Percentiles rank a stretch among this genome's conserved stretches.
Conservation (phyloP, 2,329 filamentous ascomycete genomes). For the Chlorencoelia australis region DNA sequence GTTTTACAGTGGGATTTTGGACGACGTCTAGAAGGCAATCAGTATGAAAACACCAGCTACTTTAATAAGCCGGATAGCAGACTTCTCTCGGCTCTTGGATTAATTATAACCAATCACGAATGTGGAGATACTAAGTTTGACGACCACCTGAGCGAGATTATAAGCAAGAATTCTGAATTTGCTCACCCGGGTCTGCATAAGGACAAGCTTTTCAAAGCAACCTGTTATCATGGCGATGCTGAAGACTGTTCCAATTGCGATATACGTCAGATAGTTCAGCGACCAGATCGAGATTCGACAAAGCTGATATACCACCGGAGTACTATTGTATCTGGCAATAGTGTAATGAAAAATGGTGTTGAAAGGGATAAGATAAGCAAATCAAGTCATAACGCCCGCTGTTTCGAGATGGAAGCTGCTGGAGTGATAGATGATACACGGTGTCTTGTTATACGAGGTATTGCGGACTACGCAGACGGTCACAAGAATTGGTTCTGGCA, state of each 20-base stretch:
- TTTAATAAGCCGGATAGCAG: slow-evolving; percentile 1
- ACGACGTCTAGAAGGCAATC: slow-evolving; percentile 6
- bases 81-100: neutral
- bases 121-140: neutral
- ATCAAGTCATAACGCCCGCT: slow-evolving; percentile 1
- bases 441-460: slow-evolving; percentile 10
- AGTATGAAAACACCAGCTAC: neutral
- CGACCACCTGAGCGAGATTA: too few species aligned
- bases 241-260: neutral
- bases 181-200: slow-evolving; percentile 5
- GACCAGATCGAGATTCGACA: neutral
- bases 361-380: slow-evolving; percentile 1
- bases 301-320: slow-evolving; percentile 29
- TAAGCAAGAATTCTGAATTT: neutral
- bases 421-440: slow-evolving; percentile 10
- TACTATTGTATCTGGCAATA: slow-evolving; percentile 6
- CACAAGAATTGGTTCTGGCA: slow-evolving; percentile 12
- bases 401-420: slow-evolving; percentile 10
- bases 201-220: slow-evolving; percentile 19
- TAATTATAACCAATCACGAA: neutral
- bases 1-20: slow-evolving; percentile 23
- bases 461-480: slow-evolving; percentile 12
- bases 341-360: slow-evolving; percentile 5
- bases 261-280: neutral
- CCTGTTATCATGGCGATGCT: slow-evolving; percentile 15